Percentiles rank a stretch among this genome's conserved stretches.
Evolutionary conservation across 345 rosid species (phyloP).

Genomic region (Citrus maxima): DNA sequence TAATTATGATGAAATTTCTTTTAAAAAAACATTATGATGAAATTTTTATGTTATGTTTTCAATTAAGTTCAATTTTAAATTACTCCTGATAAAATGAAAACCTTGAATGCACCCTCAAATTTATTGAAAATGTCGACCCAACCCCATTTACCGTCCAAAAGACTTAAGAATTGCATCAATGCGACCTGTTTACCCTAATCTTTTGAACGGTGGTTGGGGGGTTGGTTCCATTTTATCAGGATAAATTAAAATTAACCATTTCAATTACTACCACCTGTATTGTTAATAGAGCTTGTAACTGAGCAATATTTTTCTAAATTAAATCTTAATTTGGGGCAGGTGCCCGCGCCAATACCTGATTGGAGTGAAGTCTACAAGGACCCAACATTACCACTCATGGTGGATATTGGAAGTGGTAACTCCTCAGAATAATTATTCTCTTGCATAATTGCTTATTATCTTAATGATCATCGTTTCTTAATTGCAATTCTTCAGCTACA

Average conservation of each 20-base stretch:
- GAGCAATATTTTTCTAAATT: neutral
- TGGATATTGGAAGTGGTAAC: constrained; percentile 95
- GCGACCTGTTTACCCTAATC: too few relatives aligned
- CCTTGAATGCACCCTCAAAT: too few relatives aligned
- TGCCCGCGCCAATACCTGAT: constrained; percentile 59
- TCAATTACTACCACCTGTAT: neutral
- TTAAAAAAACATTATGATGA: neutral
- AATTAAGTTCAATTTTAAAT: too few relatives aligned
- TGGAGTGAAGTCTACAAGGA: constrained; percentile 76
- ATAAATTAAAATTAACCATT: neutral
- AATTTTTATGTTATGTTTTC: neutral
- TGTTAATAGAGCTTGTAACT: neutral
- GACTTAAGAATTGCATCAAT: too few relatives aligned
- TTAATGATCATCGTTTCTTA: neutral
- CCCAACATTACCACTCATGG: constrained; percentile 80
- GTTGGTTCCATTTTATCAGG: too few relatives aligned
- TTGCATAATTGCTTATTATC: neutral
- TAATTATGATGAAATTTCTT: neutral
- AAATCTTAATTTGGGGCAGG: constrained; percentile 31
- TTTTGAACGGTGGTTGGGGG: too few relatives aligned
- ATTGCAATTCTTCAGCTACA: neutral
- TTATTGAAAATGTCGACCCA: too few relatives aligned
- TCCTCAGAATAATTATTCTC: neutral
- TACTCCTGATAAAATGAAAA: too few relatives aligned
- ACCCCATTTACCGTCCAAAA: too few relatives aligned